These are phyloP conservation scores for Alloteropsis semialata DNA, from an alignment of 176 grass and related monocot genomes.

Conservation along the genomic window DNA sequence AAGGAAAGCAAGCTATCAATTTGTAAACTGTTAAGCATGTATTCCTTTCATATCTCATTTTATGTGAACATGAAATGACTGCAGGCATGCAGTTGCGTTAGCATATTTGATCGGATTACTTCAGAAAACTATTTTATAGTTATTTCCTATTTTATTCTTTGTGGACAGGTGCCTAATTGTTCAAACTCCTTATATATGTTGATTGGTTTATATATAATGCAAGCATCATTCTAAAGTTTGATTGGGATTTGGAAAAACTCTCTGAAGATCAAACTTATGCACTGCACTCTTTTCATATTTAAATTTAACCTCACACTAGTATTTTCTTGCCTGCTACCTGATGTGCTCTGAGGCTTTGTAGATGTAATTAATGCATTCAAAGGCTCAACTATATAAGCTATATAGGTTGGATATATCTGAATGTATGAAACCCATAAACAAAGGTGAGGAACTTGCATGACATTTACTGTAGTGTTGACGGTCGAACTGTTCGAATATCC, in stretches of 20 bases:
- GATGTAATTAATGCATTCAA: constrained; percentile 7
- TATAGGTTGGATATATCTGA: neutral
- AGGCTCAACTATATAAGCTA: neutral
- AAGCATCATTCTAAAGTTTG: neutral
- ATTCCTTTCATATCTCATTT: neutral
- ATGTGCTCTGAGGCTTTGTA: neutral
- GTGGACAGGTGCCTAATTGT: neutral
- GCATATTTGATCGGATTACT: constrained; percentile 8
- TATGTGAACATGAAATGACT: neutral
- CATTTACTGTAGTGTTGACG: neutral
- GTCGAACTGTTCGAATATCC: neutral
- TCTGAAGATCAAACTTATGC: neutral
- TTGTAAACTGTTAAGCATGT: neutral
- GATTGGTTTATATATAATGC: neutral
- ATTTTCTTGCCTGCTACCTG: neutral
- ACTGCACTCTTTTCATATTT: neutral
- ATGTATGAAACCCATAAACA: neutral
- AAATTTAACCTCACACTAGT: neutral
- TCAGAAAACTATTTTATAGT: neutral
- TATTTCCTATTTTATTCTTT: neutral
- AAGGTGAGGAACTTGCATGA: neutral
- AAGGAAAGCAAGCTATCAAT: neutral
- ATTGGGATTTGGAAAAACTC: neutral
- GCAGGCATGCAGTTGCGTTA: neutral
- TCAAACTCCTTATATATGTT: neutral